Base-by-base conservation (phyloP, 1,139 yeast genomes). In the Candida buenavistaensis region DNA sequence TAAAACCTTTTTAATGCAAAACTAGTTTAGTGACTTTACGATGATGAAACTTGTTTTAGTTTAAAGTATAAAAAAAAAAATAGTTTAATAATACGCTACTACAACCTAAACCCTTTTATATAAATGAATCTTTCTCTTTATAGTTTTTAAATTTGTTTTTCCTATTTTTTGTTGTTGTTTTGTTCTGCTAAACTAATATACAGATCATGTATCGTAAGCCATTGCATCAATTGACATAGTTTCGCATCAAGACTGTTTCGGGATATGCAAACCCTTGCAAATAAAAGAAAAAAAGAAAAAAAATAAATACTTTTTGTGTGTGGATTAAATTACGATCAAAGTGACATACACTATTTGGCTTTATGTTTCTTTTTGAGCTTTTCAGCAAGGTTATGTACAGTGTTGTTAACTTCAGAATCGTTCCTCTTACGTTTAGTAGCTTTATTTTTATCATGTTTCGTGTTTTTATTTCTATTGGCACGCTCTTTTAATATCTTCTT, bases 401-500 rank as follows among this genome's bases (percentile, higher is more conserved):
- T 32, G n/a, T 41, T 48, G 25, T 35, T 31, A 8, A 14, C 9
- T 14, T 26, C 20, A 28, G 46, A 48, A 9, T 43, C 46, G 12
- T 30, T 32, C n/a, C 28, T 24, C 5, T 40, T 40, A 14, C 43
- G 44, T 7, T 40, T 40, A 7, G 26, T 27, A 19, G 22, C 12
- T 25, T 40, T 38, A 16, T 39, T 39, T 16, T 29, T 28, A 12
- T 35, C 37, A 14, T 33, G 42, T 40, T 48, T 51, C 35, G 44
- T 47, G 29, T 37, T 45, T 33, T 17, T 37, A 42, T 56, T 56
- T 52, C 94, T 75, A 52, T 77, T 78, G 23, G 82, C 73, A 47
- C 95, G 76, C 57, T 88, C 94, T 33, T 78, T 72, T 61, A 89
- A 63, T 34, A 92, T 77, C 57, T 82, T 74, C 54, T 82, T 82